phyloP scores from a whole-genome alignment of 108 stramenopile species.

The Cyclotella choctawhatcheeana region DNA sequence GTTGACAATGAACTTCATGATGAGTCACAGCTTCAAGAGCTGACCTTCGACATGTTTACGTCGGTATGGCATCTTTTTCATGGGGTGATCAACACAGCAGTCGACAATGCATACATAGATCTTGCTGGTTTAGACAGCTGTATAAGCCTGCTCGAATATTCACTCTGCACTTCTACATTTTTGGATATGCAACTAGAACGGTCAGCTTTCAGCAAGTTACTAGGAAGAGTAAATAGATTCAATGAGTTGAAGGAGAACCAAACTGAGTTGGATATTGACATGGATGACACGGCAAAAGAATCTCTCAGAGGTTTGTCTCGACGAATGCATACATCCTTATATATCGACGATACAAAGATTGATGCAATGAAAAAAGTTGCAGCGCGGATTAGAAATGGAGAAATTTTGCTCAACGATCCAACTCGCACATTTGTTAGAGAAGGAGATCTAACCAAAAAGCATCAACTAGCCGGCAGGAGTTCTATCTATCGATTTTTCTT shows the following conservation, averaged over 20 bases:
- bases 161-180: slow-evolving; percentile 79
- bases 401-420: slow-evolving; percentile 81
- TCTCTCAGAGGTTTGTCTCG: slow-evolving; percentile 57
- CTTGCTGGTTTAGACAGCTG: slow-evolving; percentile 64
- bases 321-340: slow-evolving; percentile 55
- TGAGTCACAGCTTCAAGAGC: slow-evolving; percentile 37
- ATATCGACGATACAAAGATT: slow-evolving; percentile 52
- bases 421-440: slow-evolving; percentile 80
- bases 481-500: slow-evolving; percentile 90
- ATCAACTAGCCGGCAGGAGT: slow-evolving; percentile 74
- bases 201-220: slow-evolving; percentile 72
- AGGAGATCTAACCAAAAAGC: slow-evolving; percentile 87
- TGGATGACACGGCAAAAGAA: slow-evolving; percentile 2
- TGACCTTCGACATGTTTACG: slow-evolving; percentile 56
- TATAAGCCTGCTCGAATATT: slow-evolving; percentile 78
- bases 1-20: slow-evolving; percentile 50
- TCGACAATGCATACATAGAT: slow-evolving; percentile 83
- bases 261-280: slow-evolving; percentile 7
- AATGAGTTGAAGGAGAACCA: slow-evolving; percentile 50
- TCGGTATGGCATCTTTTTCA: slow-evolving; percentile 82
- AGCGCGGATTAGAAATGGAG: slow-evolving; percentile 71
- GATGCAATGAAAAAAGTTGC: slow-evolving; percentile 73
- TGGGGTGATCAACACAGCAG: slow-evolving; percentile 66
- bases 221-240: slow-evolving; percentile 74
- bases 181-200: slow-evolving; percentile 80